Evolutionary conservation across 768 basidiomycete genomes (phyloP).

Genomic region (Lactarius evosmus): DNA sequence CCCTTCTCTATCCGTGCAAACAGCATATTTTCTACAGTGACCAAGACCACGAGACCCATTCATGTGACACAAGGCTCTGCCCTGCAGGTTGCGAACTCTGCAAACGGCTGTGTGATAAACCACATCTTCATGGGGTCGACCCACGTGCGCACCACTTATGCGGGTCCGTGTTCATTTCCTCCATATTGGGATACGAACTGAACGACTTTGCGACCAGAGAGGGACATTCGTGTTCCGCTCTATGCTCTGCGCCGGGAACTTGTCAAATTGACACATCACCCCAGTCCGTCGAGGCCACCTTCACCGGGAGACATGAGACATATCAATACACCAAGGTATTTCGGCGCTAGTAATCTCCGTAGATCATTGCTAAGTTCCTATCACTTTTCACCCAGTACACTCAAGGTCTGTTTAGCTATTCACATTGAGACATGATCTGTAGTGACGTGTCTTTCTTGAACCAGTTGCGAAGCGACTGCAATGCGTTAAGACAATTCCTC

Average conservation of each 20-base stretch:
- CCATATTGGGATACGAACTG: background rate
- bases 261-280: conserved; percentile 59
- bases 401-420: conserved; percentile 41
- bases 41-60: conserved; percentile 43
- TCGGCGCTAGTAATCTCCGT: background rate
- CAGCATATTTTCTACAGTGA: conserved; percentile 36
- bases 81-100: conserved; percentile 54
- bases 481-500: conserved; percentile 39
- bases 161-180: conserved; percentile 40
- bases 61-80: conserved; percentile 51
- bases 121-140: conserved; percentile 52
- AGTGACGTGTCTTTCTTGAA: conserved; percentile 39
- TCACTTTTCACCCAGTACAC: conserved; percentile 41
- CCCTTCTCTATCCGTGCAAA: no score
- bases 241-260: conserved; percentile 40
- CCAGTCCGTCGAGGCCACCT: conserved; percentile 54
- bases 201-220: background rate
- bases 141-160: conserved; percentile 47
- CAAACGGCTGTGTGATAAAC: conserved; percentile 46
- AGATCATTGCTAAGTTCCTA: background rate
- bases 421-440: background rate
- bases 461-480: conserved; percentile 36
- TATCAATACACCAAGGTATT: conserved; percentile 62
- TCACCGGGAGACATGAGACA: conserved; percentile 54
- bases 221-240: background rate